Evolutionary conservation across 2,329 filamentous ascomycete genomes (phyloP).

Genomic region (Lojkania enalia): DNA sequence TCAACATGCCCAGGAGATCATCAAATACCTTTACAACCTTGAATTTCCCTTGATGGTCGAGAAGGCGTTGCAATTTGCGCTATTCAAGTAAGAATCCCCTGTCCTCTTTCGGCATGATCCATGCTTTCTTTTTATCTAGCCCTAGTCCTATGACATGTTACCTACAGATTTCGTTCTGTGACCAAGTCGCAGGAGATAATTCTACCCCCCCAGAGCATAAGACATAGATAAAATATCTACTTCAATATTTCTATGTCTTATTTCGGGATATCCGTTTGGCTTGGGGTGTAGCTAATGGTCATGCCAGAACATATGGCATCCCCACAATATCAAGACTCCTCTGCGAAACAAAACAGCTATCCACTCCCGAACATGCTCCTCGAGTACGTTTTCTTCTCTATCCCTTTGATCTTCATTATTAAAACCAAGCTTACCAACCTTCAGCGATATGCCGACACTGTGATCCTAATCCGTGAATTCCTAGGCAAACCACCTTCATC

Average conservation of each 20-base stretch:
- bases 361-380: constrained; percentile 23
- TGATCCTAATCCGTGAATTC: constrained; percentile 39
- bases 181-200: no score
- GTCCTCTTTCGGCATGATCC: neutral
- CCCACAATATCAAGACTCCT: constrained; percentile 42
- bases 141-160: no score
- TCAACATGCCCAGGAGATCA: constrained; percentile 57
- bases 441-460: constrained; percentile 34
- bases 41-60: constrained; percentile 60
- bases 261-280: no score
- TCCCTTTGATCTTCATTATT: no score
- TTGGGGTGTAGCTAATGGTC: no score
- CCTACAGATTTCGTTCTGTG: no score
- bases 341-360: constrained; percentile 38
- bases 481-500: constrained; percentile 27
- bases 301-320: constrained; percentile 44
- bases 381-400: neutral
- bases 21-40: constrained; percentile 49
- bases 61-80: constrained; percentile 60
- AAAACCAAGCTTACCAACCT: neutral
- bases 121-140: no score
- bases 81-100: constrained; percentile 52
- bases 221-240: no score
- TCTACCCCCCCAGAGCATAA: no score
- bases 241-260: constrained; percentile 1